These are phyloP conservation scores for Leccinum subgranulosum DNA, from an alignment of 768 basidiomycete genomes.

Conservation along the genomic window DNA sequence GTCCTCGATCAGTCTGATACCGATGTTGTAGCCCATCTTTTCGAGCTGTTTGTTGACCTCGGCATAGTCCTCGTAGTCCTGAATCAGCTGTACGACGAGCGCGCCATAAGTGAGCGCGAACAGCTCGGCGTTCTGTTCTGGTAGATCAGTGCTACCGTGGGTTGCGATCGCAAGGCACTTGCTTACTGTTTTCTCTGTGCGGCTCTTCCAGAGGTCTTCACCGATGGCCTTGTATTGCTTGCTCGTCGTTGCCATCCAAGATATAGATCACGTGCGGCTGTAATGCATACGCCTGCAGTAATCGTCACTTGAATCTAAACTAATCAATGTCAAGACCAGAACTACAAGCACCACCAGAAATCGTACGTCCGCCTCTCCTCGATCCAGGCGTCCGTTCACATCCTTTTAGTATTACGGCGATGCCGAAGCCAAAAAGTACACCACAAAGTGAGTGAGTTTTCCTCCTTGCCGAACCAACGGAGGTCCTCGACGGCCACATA, in stretches of 20 bases:
- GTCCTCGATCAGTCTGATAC: constrained; percentile 93
- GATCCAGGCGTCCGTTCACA: neutral
- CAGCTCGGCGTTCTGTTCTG: constrained; percentile 85
- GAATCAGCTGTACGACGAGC: constrained; percentile 95
- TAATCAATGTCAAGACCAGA: constrained; percentile 86
- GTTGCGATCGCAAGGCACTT: constrained; percentile 3
- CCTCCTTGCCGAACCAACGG: neutral
- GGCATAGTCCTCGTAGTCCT: constrained; percentile 97
- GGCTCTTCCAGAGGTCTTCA: constrained; percentile 94
- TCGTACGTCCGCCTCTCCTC: constrained; percentile 47
- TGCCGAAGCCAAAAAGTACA: constrained; percentile 93
- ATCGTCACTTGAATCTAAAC: neutral
- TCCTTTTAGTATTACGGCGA: constrained; percentile 89
- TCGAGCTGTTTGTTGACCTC: constrained; percentile 97
- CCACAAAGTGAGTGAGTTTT: constrained; percentile 68
- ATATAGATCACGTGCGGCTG: constrained; percentile 20
- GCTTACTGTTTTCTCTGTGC: constrained; percentile 92
- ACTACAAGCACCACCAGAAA: constrained; percentile 84
- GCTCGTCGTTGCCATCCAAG: constrained; percentile 62
- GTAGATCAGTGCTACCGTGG: constrained; percentile 17
- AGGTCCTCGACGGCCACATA: constrained; percentile 11
- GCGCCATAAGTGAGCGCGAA: constrained; percentile 97
- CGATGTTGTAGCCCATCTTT: constrained; percentile 99
- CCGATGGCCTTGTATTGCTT: constrained; percentile 87
- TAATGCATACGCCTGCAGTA: neutral